Conservation (phyloP, 345 rosid species). For the Brassica rapa region DNA sequence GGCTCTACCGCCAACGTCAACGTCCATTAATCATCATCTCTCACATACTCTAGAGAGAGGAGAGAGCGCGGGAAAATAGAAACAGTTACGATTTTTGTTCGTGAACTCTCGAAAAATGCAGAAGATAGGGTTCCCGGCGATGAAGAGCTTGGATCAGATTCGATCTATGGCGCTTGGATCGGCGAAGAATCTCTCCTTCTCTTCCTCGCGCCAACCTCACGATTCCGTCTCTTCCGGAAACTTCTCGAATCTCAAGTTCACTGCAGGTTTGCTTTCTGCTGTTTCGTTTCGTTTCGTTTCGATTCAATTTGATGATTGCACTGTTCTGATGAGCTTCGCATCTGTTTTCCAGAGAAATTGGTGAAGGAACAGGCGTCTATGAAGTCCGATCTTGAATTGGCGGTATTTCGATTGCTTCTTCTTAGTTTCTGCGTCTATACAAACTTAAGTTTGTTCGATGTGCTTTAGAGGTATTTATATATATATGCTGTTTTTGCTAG, state of each 20-base stretch:
- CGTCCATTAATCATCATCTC: constrained; percentile 2
- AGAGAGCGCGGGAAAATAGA: not conserved
- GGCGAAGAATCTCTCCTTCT: constrained; percentile 54
- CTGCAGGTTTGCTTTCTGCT: constrained; percentile 70
- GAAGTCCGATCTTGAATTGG: constrained; percentile 81
- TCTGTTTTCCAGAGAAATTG: constrained; percentile 65
- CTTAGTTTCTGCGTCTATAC: constrained; percentile 17
- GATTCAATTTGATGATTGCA: constrained; percentile 1
- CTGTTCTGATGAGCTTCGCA: constrained; percentile 25
- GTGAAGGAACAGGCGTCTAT: constrained; percentile 90
- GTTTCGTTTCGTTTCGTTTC: not conserved
- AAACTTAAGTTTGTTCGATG: constrained; percentile 20
- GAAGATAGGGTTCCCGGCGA: constrained; percentile 68
- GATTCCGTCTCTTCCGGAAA: constrained; percentile 62
- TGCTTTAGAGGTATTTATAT: constrained; percentile 12
- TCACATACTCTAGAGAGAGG: not conserved
- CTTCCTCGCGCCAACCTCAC: constrained; percentile 51
- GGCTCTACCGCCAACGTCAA: constrained; percentile 1
- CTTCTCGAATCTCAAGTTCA: constrained; percentile 75
- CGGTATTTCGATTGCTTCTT: constrained; percentile 50
- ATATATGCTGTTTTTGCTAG: not conserved
- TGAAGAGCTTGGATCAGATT: constrained; percentile 67
- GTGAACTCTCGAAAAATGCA: constrained; percentile 55
- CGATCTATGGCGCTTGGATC: constrained; percentile 55
- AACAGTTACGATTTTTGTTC: constrained; percentile 4